Base-by-base conservation (phyloP, 139 green algal genomes). In the Eudorina sp. region DNA sequence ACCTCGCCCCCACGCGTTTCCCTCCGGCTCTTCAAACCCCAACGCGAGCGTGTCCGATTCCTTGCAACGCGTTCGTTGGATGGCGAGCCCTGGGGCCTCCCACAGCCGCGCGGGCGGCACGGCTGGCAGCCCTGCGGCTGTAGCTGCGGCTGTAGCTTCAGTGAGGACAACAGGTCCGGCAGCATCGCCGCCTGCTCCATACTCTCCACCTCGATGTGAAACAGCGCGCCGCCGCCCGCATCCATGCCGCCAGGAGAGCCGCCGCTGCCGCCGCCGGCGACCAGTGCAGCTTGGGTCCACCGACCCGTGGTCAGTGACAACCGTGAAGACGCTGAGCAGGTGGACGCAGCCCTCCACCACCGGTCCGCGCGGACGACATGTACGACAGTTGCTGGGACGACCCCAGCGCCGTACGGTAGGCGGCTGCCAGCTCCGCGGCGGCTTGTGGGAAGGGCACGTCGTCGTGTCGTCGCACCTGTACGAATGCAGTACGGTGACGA, bases 281-380 rank as follows among this genome's bases (percentile, higher is more conserved):
- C n/a, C 62, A 41, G 58, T 21, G 51, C 27, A 21, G n/a, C 8
- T 13, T 53, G 11, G n/a, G n/a, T n/a, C 68, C 34, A 41, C 29
- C 16, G 68, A 76, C 68, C 68, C 68, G 29, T 16, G 68, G 68
- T 76, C 68, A 18, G 11, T 8, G 73, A 51, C 7, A 45, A 9
- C 38, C 25, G 38, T 85, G 38, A 85, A 53, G 8, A 85, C 78
- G 27, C 55, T 43, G 9, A 85, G 78, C 78, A 85, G 55, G 78
- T 85, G 78, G 11, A 85, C 78, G 55, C 78, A 85, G 55, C 78
- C 78, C 55, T 55, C 55, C 25, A 85, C 78, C 38, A 85, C 78
- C 53, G 27, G 38, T 73, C 38, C 78, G 78, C 0, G 40, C 78
- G 27, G 73, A 14, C 0, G 78, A 70, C 51, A 53, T 72, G 74